Evolutionary conservation across 345 rosid genomes (phyloP), one percentile per base, ranked within the genome.

Genomic region (Populus tremula): DNA sequence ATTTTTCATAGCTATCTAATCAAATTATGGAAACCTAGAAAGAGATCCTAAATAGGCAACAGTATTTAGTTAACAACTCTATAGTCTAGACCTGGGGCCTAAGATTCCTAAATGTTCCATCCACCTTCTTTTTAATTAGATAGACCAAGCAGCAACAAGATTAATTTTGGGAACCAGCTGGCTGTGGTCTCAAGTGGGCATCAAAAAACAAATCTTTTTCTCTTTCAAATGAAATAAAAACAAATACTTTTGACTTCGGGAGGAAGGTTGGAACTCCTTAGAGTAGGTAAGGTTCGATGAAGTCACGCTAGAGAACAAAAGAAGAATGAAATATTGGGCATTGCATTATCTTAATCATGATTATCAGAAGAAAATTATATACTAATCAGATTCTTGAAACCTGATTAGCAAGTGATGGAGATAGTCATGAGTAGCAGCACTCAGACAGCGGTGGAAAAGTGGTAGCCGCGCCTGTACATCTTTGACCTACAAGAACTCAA

Each of bases 401-500:
- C 6, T 39, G 1, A 17, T 17, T 2, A 18, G 16, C 7, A 41
- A 7, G 11, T 23, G 39, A 10, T 5, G 50, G 9, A 5, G 6
- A 56, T 29, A 47, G 56, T 62, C 73, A 23, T 77, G n/a, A 47
- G 21, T 53, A 61, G 38, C 20, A 41, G 63, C 63, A 59, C 63
- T 56, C 63, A 25, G 66, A 76, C 47, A 77, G 56, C 82, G 43
- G 81, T 78, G 70, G 79, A 81, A 85, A 81, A 82, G 81, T 67
- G 63, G 82, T 1, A 54, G 75, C 82, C 83, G 84, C 83, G 81
- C 79, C 66, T 65, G 69, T 73, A 14, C 41, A 38, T 67, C 77
- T 36, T 81, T 79, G 65, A 45, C 74, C 78, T 56, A 6, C 18
- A 16, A 54, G 64, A 8, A 14, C 29, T 9, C 38, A 78, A 70